These are phyloP conservation scores for Polytrichum commune DNA, from an alignment of 225 moss, liverwort and hornwort species.

Conservation along the genomic window DNA sequence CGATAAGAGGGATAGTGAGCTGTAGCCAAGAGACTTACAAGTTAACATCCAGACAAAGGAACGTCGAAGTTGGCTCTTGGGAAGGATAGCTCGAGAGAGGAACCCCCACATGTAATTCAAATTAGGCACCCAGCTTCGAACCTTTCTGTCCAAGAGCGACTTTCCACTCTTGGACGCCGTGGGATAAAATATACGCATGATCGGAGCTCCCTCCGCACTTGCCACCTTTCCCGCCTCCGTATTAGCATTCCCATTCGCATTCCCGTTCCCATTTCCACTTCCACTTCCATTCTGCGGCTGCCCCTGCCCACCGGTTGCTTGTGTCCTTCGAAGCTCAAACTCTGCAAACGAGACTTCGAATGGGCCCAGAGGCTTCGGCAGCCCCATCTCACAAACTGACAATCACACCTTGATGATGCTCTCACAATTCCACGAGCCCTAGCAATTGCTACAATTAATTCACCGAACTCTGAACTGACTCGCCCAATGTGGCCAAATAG, in stretches of 20 bases:
- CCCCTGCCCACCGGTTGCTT: not conserved
- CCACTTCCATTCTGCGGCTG: conserved; percentile 13
- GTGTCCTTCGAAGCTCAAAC: conserved; percentile 78
- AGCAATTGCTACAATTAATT: no score
- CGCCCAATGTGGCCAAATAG: no score
- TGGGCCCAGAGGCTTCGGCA: conserved; percentile 80
- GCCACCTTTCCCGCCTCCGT: conserved; percentile 12
- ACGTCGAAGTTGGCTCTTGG: conserved; percentile 40
- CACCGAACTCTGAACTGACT: no score
- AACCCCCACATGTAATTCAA: conserved; percentile 68
- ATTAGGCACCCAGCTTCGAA: conserved; percentile 81
- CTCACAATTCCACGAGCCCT: no score
- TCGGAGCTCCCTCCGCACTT: conserved; percentile 59
- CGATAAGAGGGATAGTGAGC: not conserved
- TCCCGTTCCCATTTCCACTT: not conserved
- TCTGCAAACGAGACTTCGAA: conserved; percentile 78
- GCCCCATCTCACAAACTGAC: conserved; percentile 45
- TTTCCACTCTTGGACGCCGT: conserved; percentile 52
- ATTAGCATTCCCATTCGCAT: not conserved
- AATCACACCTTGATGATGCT: no score
- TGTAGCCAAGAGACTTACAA: conserved; percentile 38
- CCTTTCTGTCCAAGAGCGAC: conserved; percentile 32
- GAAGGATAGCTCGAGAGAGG: conserved; percentile 35
- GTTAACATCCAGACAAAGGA: conserved; percentile 66
- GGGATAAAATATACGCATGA: conserved; percentile 90